A percentile compares a stretch with the other conserved stretches of the same genome.
phyloP scores from a whole-genome alignment of 139 green algal species.

The Deuterostichococcus epilithicus region DNA sequence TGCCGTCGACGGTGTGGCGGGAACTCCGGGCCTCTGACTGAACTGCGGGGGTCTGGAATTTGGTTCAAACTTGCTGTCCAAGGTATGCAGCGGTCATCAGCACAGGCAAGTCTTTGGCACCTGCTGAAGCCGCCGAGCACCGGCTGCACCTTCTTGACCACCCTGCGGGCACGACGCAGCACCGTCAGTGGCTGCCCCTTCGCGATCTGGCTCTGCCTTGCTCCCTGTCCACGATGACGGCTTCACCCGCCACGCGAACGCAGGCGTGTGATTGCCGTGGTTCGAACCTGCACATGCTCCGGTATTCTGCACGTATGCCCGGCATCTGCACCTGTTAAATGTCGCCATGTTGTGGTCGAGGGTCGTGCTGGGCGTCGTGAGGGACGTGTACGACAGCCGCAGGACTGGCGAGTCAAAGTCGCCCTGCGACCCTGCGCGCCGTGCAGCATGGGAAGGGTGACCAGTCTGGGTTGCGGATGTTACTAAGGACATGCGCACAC shows the following conservation, averaged over 20 bases:
- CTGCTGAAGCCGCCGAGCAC: constrained; percentile 75
- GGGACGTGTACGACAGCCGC: constrained; percentile 70
- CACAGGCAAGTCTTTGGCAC: no score
- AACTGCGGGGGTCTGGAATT: no score
- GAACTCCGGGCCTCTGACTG: no score
- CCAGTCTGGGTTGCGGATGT: no score
- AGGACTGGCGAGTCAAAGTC: constrained; percentile 79
- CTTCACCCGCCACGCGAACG: not conserved
- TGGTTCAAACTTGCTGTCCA: no score
- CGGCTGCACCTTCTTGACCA: constrained; percentile 71
- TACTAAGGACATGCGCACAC: no score
- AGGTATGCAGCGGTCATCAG: no score
- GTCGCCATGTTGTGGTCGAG: constrained; percentile 80
- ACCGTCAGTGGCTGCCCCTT: not conserved
- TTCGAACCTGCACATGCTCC: not conserved
- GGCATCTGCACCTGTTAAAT: constrained; percentile 4
- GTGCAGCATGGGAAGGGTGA: no score
- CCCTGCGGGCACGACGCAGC: constrained; percentile 8
- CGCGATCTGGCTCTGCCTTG: no score
- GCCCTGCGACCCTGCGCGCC: constrained; percentile 30
- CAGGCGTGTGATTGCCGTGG: not conserved
- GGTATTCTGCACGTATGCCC: not conserved
- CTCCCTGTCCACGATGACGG: not conserved
- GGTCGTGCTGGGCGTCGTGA: constrained; percentile 68
- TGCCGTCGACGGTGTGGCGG: no score